Base-by-base conservation (phyloP, 2,329 filamentous ascomycete genomes). In the Ophiosphaerella narmari region DNA sequence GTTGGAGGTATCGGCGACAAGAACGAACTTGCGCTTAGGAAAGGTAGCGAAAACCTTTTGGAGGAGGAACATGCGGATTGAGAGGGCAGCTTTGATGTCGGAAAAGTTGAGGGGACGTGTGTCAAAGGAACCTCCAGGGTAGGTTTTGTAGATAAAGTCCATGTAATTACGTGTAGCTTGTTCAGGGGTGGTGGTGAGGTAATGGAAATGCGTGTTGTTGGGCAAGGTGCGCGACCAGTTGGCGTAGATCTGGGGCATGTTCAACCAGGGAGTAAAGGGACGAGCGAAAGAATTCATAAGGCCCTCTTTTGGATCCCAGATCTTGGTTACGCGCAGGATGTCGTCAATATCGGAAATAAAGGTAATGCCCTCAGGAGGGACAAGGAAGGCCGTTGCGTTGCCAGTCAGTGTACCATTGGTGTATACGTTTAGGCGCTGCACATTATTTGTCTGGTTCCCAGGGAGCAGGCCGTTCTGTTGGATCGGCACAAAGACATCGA, bases 341-440 rank as follows among this genome's bases (percentile, higher is more conserved):
- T 92, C 89, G 59, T 91, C 89, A 54, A 92, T 89, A 63, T 92
- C 89, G 1, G 85, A 89, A 59, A 92, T 77, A 52, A 92, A 79
- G 1, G 89, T 91, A 18, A 90, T 73, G 14, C 89, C 89, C 12
- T 79, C 77, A 0, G 84, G 77, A 0, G 89, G 89, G 0, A 92
- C 87, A 1, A 92, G 81, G 65, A 90, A 92, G 0, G 87, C 86
- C 1, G 89, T 92, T 5, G 86, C 82, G 62, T 92, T 92, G 46
- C 89, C 89, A 1, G 81, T 82, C 37, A 80, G 68, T 1, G 83
- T 85, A 4, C 85, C 86, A 47, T 86, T 80, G 3, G 86, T 80
- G 63, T 87, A 86, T 24, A 89, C 80, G 60, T 88, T 87, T 18
- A 91, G 75, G 9, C 85, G 80, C 70, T 92, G 88, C 29, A 91